Evolutionary conservation across 352 stramenopile genomes (phyloP).

Genomic region (Saprolegnia parasitica): DNA sequence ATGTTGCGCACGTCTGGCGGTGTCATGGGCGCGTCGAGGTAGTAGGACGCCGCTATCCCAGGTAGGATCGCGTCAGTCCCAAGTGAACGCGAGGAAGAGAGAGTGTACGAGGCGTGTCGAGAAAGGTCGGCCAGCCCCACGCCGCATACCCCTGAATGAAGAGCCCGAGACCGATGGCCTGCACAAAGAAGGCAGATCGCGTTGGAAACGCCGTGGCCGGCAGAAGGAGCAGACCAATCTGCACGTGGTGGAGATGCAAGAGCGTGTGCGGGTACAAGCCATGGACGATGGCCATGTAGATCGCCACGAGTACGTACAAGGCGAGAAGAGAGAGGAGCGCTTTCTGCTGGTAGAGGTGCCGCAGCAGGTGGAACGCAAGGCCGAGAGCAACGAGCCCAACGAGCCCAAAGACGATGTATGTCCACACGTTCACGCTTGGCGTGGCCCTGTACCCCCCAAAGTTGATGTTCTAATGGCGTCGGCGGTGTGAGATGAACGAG

Average conservation of each 20-base stretch:
- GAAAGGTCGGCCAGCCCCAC: slow-evolving; percentile 68
- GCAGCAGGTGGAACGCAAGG: slow-evolving; percentile 39
- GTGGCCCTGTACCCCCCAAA: slow-evolving; percentile 47
- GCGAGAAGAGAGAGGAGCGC: slow-evolving; percentile 39
- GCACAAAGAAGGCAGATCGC: slow-evolving; percentile 45
- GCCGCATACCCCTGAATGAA: slow-evolving; percentile 74
- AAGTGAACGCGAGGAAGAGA: background rate
- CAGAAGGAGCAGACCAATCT: slow-evolving; percentile 56
- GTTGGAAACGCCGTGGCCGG: slow-evolving; percentile 68
- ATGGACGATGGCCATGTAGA: slow-evolving; percentile 41
- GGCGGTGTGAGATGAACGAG: too few relatives aligned
- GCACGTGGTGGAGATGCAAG: slow-evolving; percentile 74
- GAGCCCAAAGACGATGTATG: slow-evolving; percentile 55
- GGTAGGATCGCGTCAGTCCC: too few relatives aligned
- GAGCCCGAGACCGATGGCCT: slow-evolving; percentile 47
- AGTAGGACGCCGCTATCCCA: slow-evolving; percentile 59
- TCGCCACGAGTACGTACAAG: slow-evolving; percentile 38
- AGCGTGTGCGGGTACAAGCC: slow-evolving; percentile 49
- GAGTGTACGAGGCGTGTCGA: slow-evolving; percentile 54
- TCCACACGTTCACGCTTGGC: slow-evolving; percentile 40
- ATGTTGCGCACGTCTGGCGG: slow-evolving; percentile 41
- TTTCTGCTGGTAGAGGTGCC: slow-evolving; percentile 41
- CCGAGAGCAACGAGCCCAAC: slow-evolving; percentile 34
- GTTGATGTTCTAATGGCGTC: slow-evolving; percentile 39
- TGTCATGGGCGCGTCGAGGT: slow-evolving; percentile 38